Evolutionary conservation across 176 grass and related monocot genomes (phyloP), one percentile per base, ranked within the genome.

Genomic region (Carex myosuroides): DNA sequence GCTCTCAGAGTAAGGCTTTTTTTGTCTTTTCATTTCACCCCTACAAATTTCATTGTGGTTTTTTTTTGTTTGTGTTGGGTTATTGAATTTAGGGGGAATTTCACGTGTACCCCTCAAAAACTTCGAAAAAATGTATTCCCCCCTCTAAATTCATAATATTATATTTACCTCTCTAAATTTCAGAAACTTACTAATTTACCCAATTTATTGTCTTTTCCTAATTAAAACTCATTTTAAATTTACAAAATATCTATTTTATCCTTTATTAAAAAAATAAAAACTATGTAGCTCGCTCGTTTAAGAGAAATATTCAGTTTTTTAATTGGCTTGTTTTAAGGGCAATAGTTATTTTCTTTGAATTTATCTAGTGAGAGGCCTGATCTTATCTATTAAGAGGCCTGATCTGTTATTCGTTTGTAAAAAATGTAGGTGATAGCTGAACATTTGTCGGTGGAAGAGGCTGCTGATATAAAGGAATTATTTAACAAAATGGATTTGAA

Each of bases 401-500:
- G 60, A 77, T 81, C 48, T 0, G 44, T 67, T 66, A 83, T 55
- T 63, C 24, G 77, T 65, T 84, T 75, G 61, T 85, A 64, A 59
- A 64, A 59, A 58, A 67, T 89, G 44, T 69, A 97, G 94, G 94
- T 97, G 60, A 89, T 97, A 85, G 91, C 94, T 83, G 88, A 97
- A 37, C 89, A 92, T 97, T 90, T 97, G 70, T 97, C 94, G 0
- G 94, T 92, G 69, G 94, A 97, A 90, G 91, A 97, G 87, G 94
- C 81, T 62, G 91, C 94, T 81, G 89, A 89, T 77, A 97, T 97
- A 89, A 97, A 97, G 82, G 94, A 94, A 29, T 90, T 90, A 84
- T 97, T 97, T 88, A 85, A 94, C 16, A 92, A 90, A 83, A 94
- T 97, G 84, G 94, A 97, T 83, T 81, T 91, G 42, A 94, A 97